Evolutionary conservation across 1,139 yeast genomes (phyloP), one percentile per base, ranked within the genome.

Genomic region (Debaryomyces udenii): DNA sequence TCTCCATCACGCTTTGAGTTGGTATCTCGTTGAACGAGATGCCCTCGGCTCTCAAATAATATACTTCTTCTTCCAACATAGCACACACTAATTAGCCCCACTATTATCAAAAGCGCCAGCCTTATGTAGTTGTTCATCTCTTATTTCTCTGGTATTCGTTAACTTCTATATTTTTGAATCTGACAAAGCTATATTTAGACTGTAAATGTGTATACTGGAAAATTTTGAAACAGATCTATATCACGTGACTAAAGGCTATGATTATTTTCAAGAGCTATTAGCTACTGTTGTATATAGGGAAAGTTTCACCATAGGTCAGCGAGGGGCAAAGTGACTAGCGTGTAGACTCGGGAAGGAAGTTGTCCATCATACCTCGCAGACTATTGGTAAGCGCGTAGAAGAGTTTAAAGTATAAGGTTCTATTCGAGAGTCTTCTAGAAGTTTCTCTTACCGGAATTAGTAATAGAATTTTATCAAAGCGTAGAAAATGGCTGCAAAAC

Each of bases 401-500:
- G 7, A 5, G 5, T 20, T 20, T 20, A 20, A 20, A 20, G 7
- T 20, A 20, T 20, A 20, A 20, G 7, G 22, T 20, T 20, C 22
- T 20, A 6, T 7, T 6, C 7, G 14, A 23, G 37, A 26, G 24
- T n/a, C 9, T 33, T 33, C 37, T 26, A 33, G 37, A 33, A 33
- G 26, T n/a, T 33, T 26, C 30, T 28, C 17, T 13, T 15, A 13
- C 26, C 37, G 29, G 24, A 23, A 33, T 14, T 15, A 33, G 37
- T 33, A 33, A 33, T 26, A 9, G 22, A 20, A 10, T 13, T 9
- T 3, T 24, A 14, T 24, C 24, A 16, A n/a, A n/a, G n/a, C n/a
- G n/a, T 33, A 26, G 17, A 27, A 26, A 26, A 23, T 18, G 37
- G 37, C 37, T 33, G 37, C 37, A 33, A 33, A 33, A 23, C 23